Evolutionary conservation across 176 grass and related monocot species (phyloP).

Genomic region (Carex littledalei): DNA sequence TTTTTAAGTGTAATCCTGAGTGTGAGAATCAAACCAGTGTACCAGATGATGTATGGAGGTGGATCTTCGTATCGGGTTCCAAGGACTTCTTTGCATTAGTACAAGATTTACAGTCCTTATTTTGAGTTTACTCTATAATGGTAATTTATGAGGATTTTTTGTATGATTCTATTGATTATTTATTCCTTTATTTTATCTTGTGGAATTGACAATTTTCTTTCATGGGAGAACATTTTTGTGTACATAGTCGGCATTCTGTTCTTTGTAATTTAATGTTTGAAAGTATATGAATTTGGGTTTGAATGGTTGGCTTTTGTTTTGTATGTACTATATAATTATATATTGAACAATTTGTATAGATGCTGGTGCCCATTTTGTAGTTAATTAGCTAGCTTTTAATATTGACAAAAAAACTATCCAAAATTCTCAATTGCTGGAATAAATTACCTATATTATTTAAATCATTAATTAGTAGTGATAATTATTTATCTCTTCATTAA

Average conservation of each 20-base stretch:
- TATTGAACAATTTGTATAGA: not conserved
- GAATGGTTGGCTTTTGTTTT: not conserved
- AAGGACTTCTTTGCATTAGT: slow-evolving; percentile 23
- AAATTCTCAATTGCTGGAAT: too few relatives aligned
- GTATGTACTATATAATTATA: not conserved
- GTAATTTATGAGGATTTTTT: not conserved
- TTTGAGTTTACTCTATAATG: not conserved
- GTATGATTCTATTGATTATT: not conserved
- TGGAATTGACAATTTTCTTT: not conserved
- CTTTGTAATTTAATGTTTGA: not conserved
- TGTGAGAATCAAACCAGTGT: slow-evolving; percentile 50
- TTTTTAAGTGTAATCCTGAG: slow-evolving; percentile 36
- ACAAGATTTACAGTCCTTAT: not conserved
- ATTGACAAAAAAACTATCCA: too few relatives aligned
- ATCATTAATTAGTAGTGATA: too few relatives aligned
- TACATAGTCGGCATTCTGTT: not conserved
- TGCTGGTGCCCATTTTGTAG: not conserved
- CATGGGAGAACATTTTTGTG: not conserved
- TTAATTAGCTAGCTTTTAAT: not conserved
- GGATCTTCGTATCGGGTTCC: slow-evolving; percentile 41
- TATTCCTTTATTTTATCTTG: not conserved
- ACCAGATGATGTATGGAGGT: slow-evolving; percentile 38
- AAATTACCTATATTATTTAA: too few relatives aligned
- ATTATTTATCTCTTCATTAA: too few relatives aligned
- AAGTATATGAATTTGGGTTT: not conserved